These are phyloP conservation scores for Puccinia triticina DNA, from an alignment of 1,284 basidiomycete species.

Conservation along the genomic window DNA sequence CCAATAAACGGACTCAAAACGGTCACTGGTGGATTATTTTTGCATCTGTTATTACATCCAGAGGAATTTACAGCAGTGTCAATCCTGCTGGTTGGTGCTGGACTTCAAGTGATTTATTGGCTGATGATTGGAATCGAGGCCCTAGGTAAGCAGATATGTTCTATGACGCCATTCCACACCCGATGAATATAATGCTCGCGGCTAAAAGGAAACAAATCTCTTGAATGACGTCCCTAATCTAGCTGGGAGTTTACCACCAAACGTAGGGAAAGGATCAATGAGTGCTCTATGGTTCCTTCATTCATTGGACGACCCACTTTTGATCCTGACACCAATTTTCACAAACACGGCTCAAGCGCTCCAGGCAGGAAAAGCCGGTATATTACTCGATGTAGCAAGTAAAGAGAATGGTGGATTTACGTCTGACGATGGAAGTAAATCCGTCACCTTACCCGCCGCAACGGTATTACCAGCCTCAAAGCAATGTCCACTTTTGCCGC, in stretches of 20 bases:
- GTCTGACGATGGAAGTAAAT: slow-evolving; percentile 34
- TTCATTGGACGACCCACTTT: slow-evolving; percentile 48
- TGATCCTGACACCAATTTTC: slow-evolving; percentile 51
- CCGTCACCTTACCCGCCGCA: slow-evolving; percentile 34
- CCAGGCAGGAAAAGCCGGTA: slow-evolving; percentile 23
- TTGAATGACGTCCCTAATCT: slow-evolving; percentile 2
- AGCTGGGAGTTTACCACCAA: slow-evolving; percentile 45
- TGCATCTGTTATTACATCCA: slow-evolving; percentile 46
- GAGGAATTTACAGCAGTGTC: slow-evolving; percentile 48
- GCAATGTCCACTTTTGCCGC: slow-evolving; percentile 35
- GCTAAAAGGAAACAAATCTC: not conserved
- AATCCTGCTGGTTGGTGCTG: slow-evolving; percentile 46
- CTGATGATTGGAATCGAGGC: slow-evolving; percentile 40
- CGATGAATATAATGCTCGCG: not conserved
- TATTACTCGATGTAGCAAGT: not conserved
- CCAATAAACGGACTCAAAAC: slow-evolving; percentile 49
- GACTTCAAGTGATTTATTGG: slow-evolving; percentile 42
- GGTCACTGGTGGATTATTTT: slow-evolving; percentile 44
- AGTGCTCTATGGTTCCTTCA: slow-evolving; percentile 44
- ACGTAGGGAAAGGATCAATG: slow-evolving; percentile 28
- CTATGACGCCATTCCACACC: not conserved
- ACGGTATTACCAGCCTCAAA: slow-evolving; percentile 23
- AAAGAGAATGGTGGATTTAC: slow-evolving; percentile 50
- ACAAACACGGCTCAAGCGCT: slow-evolving; percentile 48
- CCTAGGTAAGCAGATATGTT: slow-evolving; percentile 15